Percentiles rank a stretch among this genome's conserved stretches.
Conservation (phyloP, 805 yeast species). For the Hanseniaspora valbyensis region DNA sequence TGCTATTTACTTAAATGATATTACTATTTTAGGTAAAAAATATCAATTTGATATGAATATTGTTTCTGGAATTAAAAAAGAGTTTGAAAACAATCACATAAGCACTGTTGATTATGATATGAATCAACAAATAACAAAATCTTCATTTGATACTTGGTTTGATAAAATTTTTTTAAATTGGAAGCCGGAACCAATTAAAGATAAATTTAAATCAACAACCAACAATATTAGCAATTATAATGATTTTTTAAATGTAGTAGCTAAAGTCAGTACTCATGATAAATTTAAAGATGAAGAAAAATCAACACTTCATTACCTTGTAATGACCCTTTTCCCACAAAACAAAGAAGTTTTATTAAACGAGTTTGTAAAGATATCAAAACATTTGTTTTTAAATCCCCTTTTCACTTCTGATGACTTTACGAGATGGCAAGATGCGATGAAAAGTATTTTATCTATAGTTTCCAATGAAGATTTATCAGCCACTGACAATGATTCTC, state of each 20-base stretch:
- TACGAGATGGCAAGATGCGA: neutral
- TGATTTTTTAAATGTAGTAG: neutral
- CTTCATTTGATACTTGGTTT: neutral
- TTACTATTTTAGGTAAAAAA: neutral
- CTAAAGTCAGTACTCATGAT: neutral
- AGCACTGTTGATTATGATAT: too few species aligned
- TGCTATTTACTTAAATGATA: neutral
- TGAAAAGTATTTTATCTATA: neutral
- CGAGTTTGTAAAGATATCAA: neutral
- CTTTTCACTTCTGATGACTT: neutral
- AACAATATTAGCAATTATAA: neutral
- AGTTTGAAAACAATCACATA: neutral
- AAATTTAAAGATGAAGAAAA: neutral
- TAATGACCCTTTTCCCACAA: neutral
- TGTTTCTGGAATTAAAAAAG: neutral
- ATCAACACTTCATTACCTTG: neutral
- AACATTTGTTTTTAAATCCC: neutral
- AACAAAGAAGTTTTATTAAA: neutral
- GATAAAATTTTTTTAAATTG: neutral
- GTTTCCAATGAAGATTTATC: neutral
- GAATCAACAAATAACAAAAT: too few species aligned
- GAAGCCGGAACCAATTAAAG: constrained; percentile 4
- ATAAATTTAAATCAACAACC: neutral
- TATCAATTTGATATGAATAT: neutral
- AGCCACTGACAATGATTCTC: neutral